A percentile compares a stretch with the other conserved stretches of the same genome.
Evolutionary conservation across 805 yeast species (phyloP).

Genomic region (Candida wancherniae): DNA sequence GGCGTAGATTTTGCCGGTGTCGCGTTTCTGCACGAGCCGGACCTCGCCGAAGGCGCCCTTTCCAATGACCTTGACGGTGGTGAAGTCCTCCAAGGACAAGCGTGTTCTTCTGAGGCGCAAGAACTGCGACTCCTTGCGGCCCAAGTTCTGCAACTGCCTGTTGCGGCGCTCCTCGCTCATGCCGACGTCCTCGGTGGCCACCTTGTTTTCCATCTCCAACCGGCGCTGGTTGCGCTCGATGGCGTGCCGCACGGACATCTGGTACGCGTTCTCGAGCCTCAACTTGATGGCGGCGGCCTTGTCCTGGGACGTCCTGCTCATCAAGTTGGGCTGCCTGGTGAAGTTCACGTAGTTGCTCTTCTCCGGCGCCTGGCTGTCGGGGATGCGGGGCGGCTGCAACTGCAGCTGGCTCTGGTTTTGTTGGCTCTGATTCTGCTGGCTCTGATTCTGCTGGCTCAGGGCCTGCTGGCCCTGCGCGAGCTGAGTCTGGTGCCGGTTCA

Average conservation of each 20-base stretch:
- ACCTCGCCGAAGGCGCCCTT: conserved; percentile 99
- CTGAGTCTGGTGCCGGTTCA: background rate
- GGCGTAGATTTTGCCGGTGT: conserved; percentile 87
- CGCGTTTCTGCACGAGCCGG: conserved; percentile 85
- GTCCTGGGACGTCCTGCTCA: conserved; percentile 73
- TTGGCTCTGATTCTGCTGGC: no score
- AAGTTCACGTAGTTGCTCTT: conserved; percentile 47
- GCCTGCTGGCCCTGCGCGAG: conserved; percentile 2
- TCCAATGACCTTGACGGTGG: conserved; percentile 84
- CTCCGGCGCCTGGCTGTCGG: background rate
- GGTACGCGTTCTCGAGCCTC: conserved; percentile 78
- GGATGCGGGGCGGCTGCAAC: no score
- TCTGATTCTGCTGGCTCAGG: conserved; percentile 8
- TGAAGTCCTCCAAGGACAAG: conserved; percentile 75
- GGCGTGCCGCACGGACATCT: conserved; percentile 82
- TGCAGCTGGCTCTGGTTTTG: no score
- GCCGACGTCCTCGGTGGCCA: conserved; percentile 57
- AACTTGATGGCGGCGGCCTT: conserved; percentile 79
- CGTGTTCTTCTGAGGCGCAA: conserved; percentile 81
- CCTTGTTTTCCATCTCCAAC: conserved; percentile 71
- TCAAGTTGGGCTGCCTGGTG: conserved; percentile 75
- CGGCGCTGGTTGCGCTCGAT: conserved; percentile 94
- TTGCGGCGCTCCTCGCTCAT: conserved; percentile 77
- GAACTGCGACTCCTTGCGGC: conserved; percentile 84
- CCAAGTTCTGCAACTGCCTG: conserved; percentile 75